Conservation (phyloP, 805 yeast genomes). For the Kuraishia hungarica region DNA sequence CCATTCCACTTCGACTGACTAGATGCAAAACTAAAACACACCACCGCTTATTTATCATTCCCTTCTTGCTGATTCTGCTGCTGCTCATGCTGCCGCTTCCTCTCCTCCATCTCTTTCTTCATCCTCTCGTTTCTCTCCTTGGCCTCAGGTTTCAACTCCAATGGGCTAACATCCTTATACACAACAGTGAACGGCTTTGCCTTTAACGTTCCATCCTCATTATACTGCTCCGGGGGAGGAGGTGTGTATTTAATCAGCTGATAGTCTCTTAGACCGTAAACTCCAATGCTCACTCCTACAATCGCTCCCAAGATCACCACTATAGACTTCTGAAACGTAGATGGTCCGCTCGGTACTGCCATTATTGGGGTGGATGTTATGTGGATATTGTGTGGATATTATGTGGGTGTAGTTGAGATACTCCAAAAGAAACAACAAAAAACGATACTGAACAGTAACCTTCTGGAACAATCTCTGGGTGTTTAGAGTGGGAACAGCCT, state of each 20-base stretch:
- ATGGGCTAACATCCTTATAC: slow-evolving; percentile 27
- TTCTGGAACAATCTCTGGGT: too few species aligned
- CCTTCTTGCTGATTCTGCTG: neutral
- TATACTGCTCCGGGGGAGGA: slow-evolving; percentile 26
- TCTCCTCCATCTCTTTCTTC: slow-evolving; percentile 5
- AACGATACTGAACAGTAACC: too few species aligned
- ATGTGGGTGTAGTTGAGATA: too few species aligned
- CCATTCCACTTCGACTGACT: too few species aligned
- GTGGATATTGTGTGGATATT: too few species aligned
- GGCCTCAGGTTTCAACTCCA: slow-evolving; percentile 28
- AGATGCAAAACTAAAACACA: too few species aligned
- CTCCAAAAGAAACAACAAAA: too few species aligned
- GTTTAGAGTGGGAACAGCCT: too few species aligned
- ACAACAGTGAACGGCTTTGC: slow-evolving; percentile 24
- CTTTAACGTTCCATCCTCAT: slow-evolving; percentile 29
- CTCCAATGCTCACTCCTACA: slow-evolving; percentile 19
- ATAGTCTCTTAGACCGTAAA: slow-evolving; percentile 21
- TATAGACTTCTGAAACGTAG: neutral
- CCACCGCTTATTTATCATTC: neutral
- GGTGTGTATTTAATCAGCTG: slow-evolving; percentile 31
- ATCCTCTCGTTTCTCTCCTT: slow-evolving; percentile 7
- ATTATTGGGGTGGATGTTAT: too few species aligned
- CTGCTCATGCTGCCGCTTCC: neutral
- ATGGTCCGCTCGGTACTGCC: neutral
- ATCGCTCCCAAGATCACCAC: slow-evolving; percentile 5